Conservation (phyloP, 495 filamentous ascomycete genomes). For the Tuber borchii region DNA sequence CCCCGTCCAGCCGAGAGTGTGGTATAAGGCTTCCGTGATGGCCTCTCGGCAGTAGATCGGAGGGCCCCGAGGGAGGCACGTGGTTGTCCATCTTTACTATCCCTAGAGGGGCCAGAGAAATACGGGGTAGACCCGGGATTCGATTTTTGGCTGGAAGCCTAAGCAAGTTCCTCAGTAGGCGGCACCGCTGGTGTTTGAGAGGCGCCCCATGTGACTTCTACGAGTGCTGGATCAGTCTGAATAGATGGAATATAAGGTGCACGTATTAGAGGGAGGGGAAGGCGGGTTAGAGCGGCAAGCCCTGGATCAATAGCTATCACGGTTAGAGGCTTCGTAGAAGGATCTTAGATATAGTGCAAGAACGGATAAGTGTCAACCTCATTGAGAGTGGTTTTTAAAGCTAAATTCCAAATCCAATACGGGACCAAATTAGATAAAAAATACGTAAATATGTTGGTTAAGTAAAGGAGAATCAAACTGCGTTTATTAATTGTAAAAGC, state of each 20-base stretch:
- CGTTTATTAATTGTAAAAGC: too few species aligned
- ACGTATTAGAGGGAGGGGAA: conserved; percentile 19
- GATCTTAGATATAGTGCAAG: conserved; percentile 3
- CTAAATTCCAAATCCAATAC: too few species aligned
- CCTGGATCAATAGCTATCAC: conserved; percentile 34
- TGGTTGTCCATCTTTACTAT: conserved; percentile 33
- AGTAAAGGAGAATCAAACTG: too few species aligned
- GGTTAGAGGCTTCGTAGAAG: conserved; percentile 16
- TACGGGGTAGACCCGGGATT: not conserved
- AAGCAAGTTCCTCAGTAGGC: conserved; percentile 26
- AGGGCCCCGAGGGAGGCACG: conserved; percentile 39
- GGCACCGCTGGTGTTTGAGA: conserved; percentile 37
- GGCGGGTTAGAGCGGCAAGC: conserved; percentile 32
- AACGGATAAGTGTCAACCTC: too few species aligned
- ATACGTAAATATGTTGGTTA: too few species aligned
- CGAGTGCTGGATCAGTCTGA: conserved; percentile 39
- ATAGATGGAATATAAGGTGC: conserved; percentile 7
- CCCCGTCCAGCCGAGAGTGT: conserved; percentile 16
- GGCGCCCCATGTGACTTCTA: conserved; percentile 12
- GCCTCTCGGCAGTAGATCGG: conserved; percentile 37
- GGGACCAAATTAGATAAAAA: too few species aligned
- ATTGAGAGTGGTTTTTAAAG: too few species aligned
- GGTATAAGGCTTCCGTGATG: conserved; percentile 12
- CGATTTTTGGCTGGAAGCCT: not conserved
- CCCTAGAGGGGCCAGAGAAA: conserved; percentile 12